Evolutionary conservation across 1,284 basidiomycete genomes (phyloP), one percentile per base, ranked within the genome.

Genomic region (Somion occarium): DNA sequence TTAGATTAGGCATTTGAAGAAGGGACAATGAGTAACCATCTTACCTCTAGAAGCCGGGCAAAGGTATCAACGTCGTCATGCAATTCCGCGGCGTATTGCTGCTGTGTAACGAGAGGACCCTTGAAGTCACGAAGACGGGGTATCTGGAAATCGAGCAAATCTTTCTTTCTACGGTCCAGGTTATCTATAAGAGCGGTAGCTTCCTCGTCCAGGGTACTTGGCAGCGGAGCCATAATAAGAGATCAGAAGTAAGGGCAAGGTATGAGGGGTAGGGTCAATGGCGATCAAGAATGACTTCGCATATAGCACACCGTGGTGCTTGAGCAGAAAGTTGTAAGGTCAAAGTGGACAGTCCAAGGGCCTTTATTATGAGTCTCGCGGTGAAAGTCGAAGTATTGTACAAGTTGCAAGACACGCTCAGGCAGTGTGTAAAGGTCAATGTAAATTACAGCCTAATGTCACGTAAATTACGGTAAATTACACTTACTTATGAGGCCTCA

Each of bases 61-160:
- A 90, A 75, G 0, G 66, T 61, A 42, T 85, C 83, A 12, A 92
- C 69, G 59, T 94, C 91, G 49, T 86, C 83, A 27, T 88, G 74
- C 51, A 93, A 65, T 63, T 92, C 91, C 2, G 80, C 80, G 0
- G 83, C 82, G 48, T 88, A 75, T 47, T 82, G 78, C 61, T 91
- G 85, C 59, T 93, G 91, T 3, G 80, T 62, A 0, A 75, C 64
- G 3, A 88, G 67, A 1, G 90, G 83, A 0, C 86, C 88, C 11
- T 66, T 70, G 63, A 87, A 93, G 44, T 70, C 64, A 5, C 75
- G 72, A 46, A 95, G 71, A 3, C 88, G 80, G 0, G 90, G 87
- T 37, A 96, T 76, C 65, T 92, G 88, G 59, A 83, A 83, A 7
- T 82, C 73, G 3, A 71, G 61, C 5, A 95, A 65, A 64, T 93